A percentile compares a stretch with the other conserved stretches of the same genome.
Evolutionary conservation across 345 rosid species (phyloP).

Genomic region (Lepidium aucheri): DNA sequence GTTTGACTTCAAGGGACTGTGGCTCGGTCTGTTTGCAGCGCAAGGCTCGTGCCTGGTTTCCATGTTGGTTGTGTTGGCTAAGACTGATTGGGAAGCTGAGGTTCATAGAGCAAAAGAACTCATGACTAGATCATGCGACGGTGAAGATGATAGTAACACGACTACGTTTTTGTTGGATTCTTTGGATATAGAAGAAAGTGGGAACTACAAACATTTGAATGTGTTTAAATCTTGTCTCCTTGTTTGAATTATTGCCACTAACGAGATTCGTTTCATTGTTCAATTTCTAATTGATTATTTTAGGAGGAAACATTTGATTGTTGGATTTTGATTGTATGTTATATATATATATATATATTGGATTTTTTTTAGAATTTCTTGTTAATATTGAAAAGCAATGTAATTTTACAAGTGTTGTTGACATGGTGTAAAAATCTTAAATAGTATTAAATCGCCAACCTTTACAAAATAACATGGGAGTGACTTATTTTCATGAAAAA

Average conservation of each 20-base stretch:
- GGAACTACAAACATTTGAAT: constrained; percentile 12
- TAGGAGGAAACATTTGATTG: too few relatives aligned
- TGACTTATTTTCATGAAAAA: not conserved
- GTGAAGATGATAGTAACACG: constrained; percentile 5
- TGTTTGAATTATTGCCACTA: constrained; percentile 15
- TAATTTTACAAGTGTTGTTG: not conserved
- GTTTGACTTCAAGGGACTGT: constrained; percentile 64
- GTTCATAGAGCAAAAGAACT: constrained; percentile 46
- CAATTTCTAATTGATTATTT: constrained; percentile 21
- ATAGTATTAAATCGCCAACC: not conserved
- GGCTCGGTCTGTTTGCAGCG: constrained; percentile 87
- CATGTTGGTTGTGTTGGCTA: constrained; percentile 51
- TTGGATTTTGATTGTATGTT: not conserved
- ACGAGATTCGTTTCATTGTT: constrained; percentile 17
- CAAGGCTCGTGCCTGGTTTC: constrained; percentile 59
- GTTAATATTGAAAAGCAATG: not conserved
- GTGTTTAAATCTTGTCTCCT: constrained; percentile 1
- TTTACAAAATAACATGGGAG: not conserved
- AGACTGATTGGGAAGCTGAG: constrained; percentile 63
- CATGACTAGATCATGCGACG: constrained; percentile 29
- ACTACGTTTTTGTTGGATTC: constrained; percentile 19
- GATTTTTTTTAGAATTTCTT: not conserved
- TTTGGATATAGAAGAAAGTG: constrained; percentile 25
- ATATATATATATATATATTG: not conserved
- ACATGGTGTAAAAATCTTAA: not conserved